Percentiles rank a stretch among this genome's conserved stretches.
These are phyloP conservation scores for Cymbopogon flexuosus DNA, from an alignment of 202 grass and related monocot species.

Conservation along the genomic window DNA sequence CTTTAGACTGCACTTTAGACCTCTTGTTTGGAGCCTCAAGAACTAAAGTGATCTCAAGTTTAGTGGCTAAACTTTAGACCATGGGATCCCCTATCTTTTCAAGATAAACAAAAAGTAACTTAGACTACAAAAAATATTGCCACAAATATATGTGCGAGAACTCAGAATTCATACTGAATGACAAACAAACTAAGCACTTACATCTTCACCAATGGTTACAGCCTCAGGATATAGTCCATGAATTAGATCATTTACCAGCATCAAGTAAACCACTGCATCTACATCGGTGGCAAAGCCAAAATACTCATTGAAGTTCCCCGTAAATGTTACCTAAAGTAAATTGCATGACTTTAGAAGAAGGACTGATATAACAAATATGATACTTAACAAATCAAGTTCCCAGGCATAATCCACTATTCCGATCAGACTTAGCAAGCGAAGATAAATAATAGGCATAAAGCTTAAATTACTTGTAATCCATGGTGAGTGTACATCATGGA, in stretches of 20 bases:
- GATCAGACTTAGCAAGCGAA: slow-evolving; percentile 11
- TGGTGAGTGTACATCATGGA: slow-evolving; percentile 99
- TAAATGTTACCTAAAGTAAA: slow-evolving; percentile 65
- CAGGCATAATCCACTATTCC: slow-evolving; percentile 22
- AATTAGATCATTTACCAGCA: slow-evolving; percentile 94
- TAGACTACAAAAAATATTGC: background rate
- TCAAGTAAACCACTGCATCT: slow-evolving; percentile 96
- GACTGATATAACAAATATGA: background rate
- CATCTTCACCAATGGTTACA: slow-evolving; percentile 90
- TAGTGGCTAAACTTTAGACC: no score
- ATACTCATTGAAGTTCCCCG: slow-evolving; percentile 92
- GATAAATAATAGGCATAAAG: slow-evolving; percentile 20
- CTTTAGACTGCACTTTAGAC: no score
- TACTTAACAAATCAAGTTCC: background rate
- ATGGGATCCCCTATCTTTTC: no score
- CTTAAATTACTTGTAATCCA: slow-evolving; percentile 74
- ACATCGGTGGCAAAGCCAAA: slow-evolving; percentile 97
- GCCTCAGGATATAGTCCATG: slow-evolving; percentile 89
- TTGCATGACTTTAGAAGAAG: slow-evolving; percentile 15
- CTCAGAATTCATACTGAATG: slow-evolving; percentile 29
- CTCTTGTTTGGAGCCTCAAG: no score
- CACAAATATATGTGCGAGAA: slow-evolving; percentile 16
- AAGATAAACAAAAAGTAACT: background rate
- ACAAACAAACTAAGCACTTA: slow-evolving; percentile 42
- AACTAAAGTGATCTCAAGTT: no score